Evolutionary conservation across 352 stramenopile genomes (phyloP).

Genomic region (Globisporangium acanthophoron): DNA sequence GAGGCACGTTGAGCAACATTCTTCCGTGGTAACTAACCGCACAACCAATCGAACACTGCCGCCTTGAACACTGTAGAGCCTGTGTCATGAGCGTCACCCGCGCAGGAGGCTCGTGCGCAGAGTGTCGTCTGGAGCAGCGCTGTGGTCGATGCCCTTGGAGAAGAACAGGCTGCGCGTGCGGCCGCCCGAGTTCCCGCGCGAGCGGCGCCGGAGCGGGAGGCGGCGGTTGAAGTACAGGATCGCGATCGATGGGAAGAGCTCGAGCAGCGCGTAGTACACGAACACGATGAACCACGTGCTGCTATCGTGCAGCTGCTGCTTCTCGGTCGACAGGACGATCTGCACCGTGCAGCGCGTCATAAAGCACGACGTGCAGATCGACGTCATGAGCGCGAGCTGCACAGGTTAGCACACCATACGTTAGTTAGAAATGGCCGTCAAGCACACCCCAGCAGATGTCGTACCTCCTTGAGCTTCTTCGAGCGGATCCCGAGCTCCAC

Average conservation of each 20-base stretch:
- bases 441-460: background rate
- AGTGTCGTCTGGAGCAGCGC: constrained; percentile 10
- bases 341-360: constrained; percentile 63
- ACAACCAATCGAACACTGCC: background rate
- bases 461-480: constrained; percentile 75
- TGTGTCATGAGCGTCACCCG: background rate
- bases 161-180: constrained; percentile 33
- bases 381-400: constrained; percentile 68
- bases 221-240: constrained; percentile 84
- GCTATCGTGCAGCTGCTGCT: constrained; percentile 66
- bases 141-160: constrained; percentile 25
- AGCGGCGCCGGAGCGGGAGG: constrained; percentile 40
- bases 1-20: background rate
- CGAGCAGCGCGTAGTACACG: constrained; percentile 75
- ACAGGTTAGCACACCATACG: background rate
- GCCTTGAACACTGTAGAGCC: background rate
- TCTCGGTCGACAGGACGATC: constrained; percentile 64
- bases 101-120: constrained; percentile 50
- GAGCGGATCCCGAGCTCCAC: constrained; percentile 79
- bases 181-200: constrained; percentile 8
- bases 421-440: background rate
- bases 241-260: constrained; percentile 71
- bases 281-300: constrained; percentile 78
- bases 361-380: constrained; percentile 81
- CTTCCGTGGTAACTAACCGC: background rate